phyloP scores from a whole-genome alignment of 192 early-diverging fungal species.

The Entomortierella chlamydospora region DNA sequence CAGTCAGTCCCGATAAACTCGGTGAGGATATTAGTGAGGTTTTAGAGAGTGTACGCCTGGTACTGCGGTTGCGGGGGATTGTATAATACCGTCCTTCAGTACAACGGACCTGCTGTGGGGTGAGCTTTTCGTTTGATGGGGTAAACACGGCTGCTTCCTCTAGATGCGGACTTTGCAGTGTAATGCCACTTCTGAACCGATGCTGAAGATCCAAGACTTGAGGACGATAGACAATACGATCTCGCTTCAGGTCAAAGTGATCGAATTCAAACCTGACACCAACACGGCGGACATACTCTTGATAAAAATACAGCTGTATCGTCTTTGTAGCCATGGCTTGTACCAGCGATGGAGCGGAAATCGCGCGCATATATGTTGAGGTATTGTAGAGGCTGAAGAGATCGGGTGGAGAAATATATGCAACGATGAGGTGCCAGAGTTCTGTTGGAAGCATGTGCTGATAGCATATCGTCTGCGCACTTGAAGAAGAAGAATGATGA shows the following conservation, averaged over 20 bases:
- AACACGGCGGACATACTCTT: constrained; percentile 45
- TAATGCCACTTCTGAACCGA: constrained; percentile 32
- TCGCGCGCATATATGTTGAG: constrained; percentile 26
- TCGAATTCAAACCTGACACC: constrained; percentile 44
- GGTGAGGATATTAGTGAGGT: neutral
- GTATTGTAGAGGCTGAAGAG: constrained; percentile 49
- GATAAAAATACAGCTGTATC: constrained; percentile 37
- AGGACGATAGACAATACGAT: constrained; percentile 38
- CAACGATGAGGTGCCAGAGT: constrained; percentile 24
- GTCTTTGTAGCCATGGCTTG: constrained; percentile 31
- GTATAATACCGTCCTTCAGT: constrained; percentile 14
- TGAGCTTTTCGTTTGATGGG: neutral
- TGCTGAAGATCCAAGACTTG: constrained; percentile 14
- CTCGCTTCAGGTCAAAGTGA: constrained; percentile 35
- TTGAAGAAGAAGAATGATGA: neutral
- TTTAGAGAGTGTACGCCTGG: neutral
- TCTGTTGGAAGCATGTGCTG: constrained; percentile 37
- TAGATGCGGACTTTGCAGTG: constrained; percentile 40
- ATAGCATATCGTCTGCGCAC: neutral
- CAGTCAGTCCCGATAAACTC: neutral
- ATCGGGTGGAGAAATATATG: constrained; percentile 15
- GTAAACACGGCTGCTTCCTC: constrained; percentile 30
- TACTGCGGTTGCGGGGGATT: neutral
- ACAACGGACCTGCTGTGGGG: constrained; percentile 2
- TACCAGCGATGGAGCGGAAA: constrained; percentile 19